A percentile compares a stretch with the other conserved stretches of the same genome.
These are phyloP conservation scores for Candida pini DNA, from an alignment of 805 yeast genomes.

Conservation along the genomic window DNA sequence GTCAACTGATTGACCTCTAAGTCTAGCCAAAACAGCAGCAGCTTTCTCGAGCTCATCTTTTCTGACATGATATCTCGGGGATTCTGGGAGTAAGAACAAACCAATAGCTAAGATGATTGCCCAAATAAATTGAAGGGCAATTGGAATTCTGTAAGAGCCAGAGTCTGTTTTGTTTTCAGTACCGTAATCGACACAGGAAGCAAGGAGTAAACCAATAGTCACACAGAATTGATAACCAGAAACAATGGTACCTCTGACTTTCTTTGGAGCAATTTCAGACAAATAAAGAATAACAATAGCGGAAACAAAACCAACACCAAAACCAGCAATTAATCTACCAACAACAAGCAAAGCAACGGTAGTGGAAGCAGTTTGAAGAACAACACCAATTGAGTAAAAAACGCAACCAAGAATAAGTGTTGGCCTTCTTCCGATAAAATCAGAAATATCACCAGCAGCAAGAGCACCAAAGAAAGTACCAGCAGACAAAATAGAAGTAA, in stretches of 20 bases:
- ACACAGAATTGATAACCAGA: constrained; percentile 61
- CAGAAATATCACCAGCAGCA: constrained; percentile 49
- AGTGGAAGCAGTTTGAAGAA: constrained; percentile 41
- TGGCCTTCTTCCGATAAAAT: constrained; percentile 41
- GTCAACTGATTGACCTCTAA: constrained; percentile 48
- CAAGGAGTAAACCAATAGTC: constrained; percentile 68
- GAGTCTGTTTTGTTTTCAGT: constrained; percentile 47
- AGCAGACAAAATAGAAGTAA: constrained; percentile 68
- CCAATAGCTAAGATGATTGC: constrained; percentile 59
- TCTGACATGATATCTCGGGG: constrained; percentile 66
- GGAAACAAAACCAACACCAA: constrained; percentile 74
- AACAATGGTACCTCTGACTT: constrained; percentile 74
- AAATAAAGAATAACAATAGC: constrained; percentile 75
- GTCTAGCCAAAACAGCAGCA: constrained; percentile 44
- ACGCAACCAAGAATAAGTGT: constrained; percentile 39
- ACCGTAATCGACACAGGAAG: constrained; percentile 67
- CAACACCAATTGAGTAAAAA: constrained; percentile 43
- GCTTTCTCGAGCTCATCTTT: constrained; percentile 56
- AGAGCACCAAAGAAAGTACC: constrained; percentile 71
- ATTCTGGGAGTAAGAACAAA: constrained; percentile 63
- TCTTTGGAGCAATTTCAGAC: constrained; percentile 73
- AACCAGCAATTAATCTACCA: constrained; percentile 71
- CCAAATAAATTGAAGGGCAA: constrained; percentile 69
- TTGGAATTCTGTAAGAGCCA: constrained; percentile 69
- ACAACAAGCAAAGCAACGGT: constrained; percentile 47